Evolutionary conservation across 2,329 filamentous ascomycete species (phyloP).

Genomic region (Aspergillus vadensis): DNA sequence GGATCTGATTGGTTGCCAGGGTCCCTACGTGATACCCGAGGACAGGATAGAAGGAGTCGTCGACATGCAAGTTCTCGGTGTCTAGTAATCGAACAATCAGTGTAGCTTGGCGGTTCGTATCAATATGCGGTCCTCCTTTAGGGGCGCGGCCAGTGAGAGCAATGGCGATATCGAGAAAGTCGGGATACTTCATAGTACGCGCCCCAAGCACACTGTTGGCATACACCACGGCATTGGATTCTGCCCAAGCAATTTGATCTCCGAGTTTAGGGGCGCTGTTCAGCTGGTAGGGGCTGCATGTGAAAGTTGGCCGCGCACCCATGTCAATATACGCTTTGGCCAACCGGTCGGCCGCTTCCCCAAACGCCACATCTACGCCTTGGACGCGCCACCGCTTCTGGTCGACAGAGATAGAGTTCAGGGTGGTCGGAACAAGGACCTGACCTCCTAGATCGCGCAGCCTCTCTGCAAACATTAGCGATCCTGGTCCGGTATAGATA

Average conservation of each 20-base stretch:
- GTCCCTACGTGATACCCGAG: conserved; percentile 44
- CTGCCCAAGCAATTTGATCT: conserved; percentile 49
- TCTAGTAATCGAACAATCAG: not conserved
- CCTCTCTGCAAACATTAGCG: conserved; percentile 40
- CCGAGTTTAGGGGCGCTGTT: conserved; percentile 37
- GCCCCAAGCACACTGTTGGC: conserved; percentile 52
- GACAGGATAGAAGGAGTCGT: conserved; percentile 44
- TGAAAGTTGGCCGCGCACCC: conserved; percentile 47
- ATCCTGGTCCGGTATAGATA: conserved; percentile 46
- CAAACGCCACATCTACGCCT: conserved; percentile 37
- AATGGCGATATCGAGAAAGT: conserved; percentile 49
- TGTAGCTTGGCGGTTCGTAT: conserved; percentile 22
- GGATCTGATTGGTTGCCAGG: conserved; percentile 34
- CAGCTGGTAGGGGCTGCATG: conserved; percentile 49
- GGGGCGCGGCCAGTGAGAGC: conserved; percentile 46
- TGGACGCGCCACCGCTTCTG: conserved; percentile 43
- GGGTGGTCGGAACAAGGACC: conserved; percentile 43
- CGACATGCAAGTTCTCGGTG: conserved; percentile 9
- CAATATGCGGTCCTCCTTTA: conserved; percentile 30
- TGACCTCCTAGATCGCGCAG: conserved; percentile 38
- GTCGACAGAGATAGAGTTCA: conserved; percentile 51
- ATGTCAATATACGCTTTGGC: conserved; percentile 44
- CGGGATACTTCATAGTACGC: conserved; percentile 50
- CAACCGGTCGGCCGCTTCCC: conserved; percentile 35
- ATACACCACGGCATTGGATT: conserved; percentile 51